Conservation (phyloP, 2,329 filamentous ascomycete genomes). For the Tympanopsis confertula region DNA sequence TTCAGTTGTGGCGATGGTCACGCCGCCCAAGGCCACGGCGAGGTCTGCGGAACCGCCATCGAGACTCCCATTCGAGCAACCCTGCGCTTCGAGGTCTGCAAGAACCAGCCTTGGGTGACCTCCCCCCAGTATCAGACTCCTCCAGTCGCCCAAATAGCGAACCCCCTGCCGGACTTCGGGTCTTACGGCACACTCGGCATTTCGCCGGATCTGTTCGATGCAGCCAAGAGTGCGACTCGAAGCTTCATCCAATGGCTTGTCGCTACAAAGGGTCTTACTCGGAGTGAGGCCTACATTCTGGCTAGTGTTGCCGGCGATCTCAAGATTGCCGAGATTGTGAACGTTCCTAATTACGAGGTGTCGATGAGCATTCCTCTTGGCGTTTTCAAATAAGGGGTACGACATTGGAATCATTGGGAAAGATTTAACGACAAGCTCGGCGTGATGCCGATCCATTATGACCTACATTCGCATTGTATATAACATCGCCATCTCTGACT, state of each 20-base stretch:
- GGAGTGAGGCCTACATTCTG: constrained; percentile 38
- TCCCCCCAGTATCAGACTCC: constrained; percentile 34
- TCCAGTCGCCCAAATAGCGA: constrained; percentile 14
- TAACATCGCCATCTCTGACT: no score
- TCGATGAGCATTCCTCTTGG: constrained; percentile 34
- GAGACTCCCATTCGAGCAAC: constrained; percentile 38
- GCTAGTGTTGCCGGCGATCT: constrained; percentile 35
- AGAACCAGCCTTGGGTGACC: constrained; percentile 29
- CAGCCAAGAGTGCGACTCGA: constrained; percentile 32
- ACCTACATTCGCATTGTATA: no score
- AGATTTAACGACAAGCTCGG: no score
- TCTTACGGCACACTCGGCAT: constrained; percentile 33
- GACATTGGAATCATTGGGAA: no score
- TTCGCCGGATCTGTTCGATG: constrained; percentile 31
- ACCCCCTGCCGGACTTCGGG: constrained; percentile 14
- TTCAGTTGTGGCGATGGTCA: constrained; percentile 43
- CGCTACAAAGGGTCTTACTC: constrained; percentile 28
- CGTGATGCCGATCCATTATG: no score
- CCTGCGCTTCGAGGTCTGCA: constrained; percentile 33
- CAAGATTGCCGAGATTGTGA: constrained; percentile 37
- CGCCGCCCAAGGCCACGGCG: constrained; percentile 40
- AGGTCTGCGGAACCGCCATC: constrained; percentile 43
- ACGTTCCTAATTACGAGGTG: constrained; percentile 40
- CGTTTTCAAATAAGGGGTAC: no score
- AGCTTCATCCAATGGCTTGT: constrained; percentile 35